Conservation (phyloP, 768 basidiomycete species). For the Leucosporidium creatinivorum region DNA sequence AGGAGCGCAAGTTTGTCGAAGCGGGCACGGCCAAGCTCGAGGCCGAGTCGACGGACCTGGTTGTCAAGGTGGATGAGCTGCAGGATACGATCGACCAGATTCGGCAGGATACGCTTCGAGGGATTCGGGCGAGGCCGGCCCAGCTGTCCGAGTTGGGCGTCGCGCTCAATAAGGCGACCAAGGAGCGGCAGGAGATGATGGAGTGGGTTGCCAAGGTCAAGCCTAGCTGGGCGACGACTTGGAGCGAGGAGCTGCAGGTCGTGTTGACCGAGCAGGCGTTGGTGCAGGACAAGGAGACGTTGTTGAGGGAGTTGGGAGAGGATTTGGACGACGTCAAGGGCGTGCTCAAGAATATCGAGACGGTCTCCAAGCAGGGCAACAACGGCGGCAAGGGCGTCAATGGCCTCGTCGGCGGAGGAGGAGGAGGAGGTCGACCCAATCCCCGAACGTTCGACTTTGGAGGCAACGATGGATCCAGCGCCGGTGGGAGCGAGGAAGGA, state of each 20-base stretch:
- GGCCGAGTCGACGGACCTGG: constrained; percentile 71
- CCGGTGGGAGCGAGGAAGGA: constrained; percentile 44
- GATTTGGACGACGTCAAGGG: constrained; percentile 84
- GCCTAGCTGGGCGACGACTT: constrained; percentile 98
- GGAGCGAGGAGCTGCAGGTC: constrained; percentile 91
- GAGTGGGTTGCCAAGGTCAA: constrained; percentile 81
- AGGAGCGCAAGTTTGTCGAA: constrained; percentile 78
- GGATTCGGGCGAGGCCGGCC: constrained; percentile 69
- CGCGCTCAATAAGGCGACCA: constrained; percentile 64
- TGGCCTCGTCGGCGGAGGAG: not conserved
- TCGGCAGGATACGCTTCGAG: constrained; percentile 80
- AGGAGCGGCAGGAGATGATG: constrained; percentile 61
- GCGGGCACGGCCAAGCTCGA: constrained; percentile 90
- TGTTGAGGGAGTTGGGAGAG: constrained; percentile 76
- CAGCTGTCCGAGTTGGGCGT: constrained; percentile 52
- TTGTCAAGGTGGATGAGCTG: constrained; percentile 87
- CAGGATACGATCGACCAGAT: constrained; percentile 83
- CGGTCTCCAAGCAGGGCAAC: constrained; percentile 58
- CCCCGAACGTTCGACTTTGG: not conserved
- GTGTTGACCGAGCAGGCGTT: constrained; percentile 97
- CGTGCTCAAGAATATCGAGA: constrained; percentile 83
- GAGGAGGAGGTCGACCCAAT: not conserved
- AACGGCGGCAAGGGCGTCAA: constrained; percentile 50
- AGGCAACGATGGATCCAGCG: too few relatives aligned
- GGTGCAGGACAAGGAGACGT: constrained; percentile 83